phyloP scores from a whole-genome alignment of 208 protist genomes.

The Trypanosoma congolense region DNA sequence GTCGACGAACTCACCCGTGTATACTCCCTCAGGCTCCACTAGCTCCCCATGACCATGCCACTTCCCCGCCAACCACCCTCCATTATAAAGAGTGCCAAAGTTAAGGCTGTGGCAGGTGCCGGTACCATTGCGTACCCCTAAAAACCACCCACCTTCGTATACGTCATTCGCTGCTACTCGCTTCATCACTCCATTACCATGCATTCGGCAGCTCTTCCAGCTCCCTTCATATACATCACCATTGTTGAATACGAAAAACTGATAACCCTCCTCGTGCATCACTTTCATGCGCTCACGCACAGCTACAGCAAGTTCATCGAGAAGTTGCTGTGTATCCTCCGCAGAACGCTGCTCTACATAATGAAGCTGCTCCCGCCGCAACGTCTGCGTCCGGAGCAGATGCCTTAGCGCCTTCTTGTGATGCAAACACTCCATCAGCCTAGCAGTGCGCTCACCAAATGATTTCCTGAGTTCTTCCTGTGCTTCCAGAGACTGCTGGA shows the following conservation, averaged over 20 bases:
- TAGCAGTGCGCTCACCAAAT: conserved; percentile 29
- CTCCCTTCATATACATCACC: conserved; percentile 83
- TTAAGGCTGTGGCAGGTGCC: conserved; percentile 56
- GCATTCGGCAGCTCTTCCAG: conserved; percentile 82
- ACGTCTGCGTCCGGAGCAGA: conserved; percentile 44
- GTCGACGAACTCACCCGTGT: conserved; percentile 74
- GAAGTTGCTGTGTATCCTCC: conserved; percentile 30
- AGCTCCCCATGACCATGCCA: conserved; percentile 80
- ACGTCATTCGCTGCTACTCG: conserved; percentile 48
- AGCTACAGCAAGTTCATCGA: conserved; percentile 41
- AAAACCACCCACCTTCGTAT: conserved; percentile 89
- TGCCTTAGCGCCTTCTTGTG: conserved; percentile 36
- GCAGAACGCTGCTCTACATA: conserved; percentile 32
- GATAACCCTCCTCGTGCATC: conserved; percentile 69
- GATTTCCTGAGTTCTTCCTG: conserved; percentile 29
- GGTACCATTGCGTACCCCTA: conserved; percentile 64
- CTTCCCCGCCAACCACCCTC: conserved; percentile 77
- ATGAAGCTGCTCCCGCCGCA: conserved; percentile 44
- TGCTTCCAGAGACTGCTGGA: conserved; percentile 43
- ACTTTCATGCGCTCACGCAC: conserved; percentile 57
- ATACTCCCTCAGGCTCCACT: conserved; percentile 75
- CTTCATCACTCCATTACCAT: conserved; percentile 73
- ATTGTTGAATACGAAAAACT: conserved; percentile 78
- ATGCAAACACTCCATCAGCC: conserved; percentile 31
- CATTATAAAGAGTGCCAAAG: conserved; percentile 70